Base-by-base conservation (phyloP, 148 eudicot species). In the Persicaria maculosa region DNA sequence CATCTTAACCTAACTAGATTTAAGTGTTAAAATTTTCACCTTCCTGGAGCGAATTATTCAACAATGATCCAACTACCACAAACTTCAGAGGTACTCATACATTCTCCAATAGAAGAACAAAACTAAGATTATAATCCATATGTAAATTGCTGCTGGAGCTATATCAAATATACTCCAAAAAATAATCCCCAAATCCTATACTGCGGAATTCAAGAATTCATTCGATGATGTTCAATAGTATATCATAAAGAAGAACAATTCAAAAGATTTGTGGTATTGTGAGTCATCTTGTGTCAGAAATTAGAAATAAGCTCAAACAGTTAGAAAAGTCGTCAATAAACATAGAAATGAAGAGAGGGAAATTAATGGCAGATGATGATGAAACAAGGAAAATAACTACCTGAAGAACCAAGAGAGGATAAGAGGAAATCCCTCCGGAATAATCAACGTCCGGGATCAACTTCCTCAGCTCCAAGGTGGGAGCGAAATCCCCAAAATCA, bases 401-500 rank as follows among this genome's bases (percentile, higher is more conserved):
- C 87, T 84, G 89, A 61, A 84, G 75, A 74, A 86, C 76, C 22
- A 84, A 44, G 11, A 86, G 76, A 3, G 90, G 84, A 16, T 76
- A 80, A 5, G 79, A 76, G 45, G 68, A 46, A 6, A 84, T 81
- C n/a, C 81, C 84, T 7, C 59, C 52, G 3, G 80, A 50, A 53
- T 86, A 82, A 62, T 82, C 90, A 22, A 81, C 85, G 3, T 68
- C 20, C 4, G 90, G 90, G 14, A 80, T 78, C 59, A 86, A 72
- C 48, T 53, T 73, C 43, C 79, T 74, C 17, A 84, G 80, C 75
- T 78, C 80, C 73, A 76, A 44, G 4, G 80, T 83, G 4, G 89
- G 89, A 40, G 74, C 81, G 74, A 86, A 86, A n/a, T 86, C 86
- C n/a, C 87, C 89, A 69, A 84, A 84, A 74, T 84, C 85, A 9